These are phyloP conservation scores for Sporothrix inflata DNA, from an alignment of 2,329 filamentous ascomycete species.

Conservation along the genomic window DNA sequence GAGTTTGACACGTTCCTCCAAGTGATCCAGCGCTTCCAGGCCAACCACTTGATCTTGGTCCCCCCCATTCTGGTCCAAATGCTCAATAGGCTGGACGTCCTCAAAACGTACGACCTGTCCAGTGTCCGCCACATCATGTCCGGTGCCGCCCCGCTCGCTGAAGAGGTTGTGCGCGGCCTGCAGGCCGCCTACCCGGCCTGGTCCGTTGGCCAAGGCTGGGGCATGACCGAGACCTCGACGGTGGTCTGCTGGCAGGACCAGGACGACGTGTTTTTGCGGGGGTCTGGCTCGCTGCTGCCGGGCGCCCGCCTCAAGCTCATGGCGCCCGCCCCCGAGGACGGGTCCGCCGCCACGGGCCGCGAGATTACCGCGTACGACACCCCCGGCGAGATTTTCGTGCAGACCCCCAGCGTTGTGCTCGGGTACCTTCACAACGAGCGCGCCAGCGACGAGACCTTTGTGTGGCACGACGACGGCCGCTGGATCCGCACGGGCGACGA, in stretches of 20 bases:
- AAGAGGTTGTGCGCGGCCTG: conserved; percentile 70
- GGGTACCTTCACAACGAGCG: conserved; percentile 88
- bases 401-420: conserved; percentile 74
- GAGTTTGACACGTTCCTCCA: conserved; percentile 65
- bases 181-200: conserved; percentile 63
- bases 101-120: conserved; percentile 69
- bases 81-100: conserved; percentile 62
- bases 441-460: conserved; percentile 79
- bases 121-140: conserved; percentile 64
- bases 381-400: conserved; percentile 79
- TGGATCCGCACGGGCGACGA: conserved; percentile 90
- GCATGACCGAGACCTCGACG: conserved; percentile 77
- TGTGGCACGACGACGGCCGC: conserved; percentile 65
- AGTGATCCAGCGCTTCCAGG: conserved; percentile 66
- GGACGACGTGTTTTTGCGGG: conserved; percentile 70
- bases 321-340: conserved; percentile 35
- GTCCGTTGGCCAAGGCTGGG: conserved; percentile 71
- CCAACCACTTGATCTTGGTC: conserved; percentile 59
- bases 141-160: conserved; percentile 76
- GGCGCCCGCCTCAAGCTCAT: conserved; percentile 68
- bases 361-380: conserved; percentile 69
- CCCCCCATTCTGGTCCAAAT: conserved; percentile 82
- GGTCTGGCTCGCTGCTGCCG: conserved; percentile 71
- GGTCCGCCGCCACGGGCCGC: conserved; percentile 58
- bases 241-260: conserved; percentile 65